These are phyloP conservation scores for Thoreauomyces humboldtii DNA, from an alignment of 192 early-diverging fungal species.

Conservation along the genomic window DNA sequence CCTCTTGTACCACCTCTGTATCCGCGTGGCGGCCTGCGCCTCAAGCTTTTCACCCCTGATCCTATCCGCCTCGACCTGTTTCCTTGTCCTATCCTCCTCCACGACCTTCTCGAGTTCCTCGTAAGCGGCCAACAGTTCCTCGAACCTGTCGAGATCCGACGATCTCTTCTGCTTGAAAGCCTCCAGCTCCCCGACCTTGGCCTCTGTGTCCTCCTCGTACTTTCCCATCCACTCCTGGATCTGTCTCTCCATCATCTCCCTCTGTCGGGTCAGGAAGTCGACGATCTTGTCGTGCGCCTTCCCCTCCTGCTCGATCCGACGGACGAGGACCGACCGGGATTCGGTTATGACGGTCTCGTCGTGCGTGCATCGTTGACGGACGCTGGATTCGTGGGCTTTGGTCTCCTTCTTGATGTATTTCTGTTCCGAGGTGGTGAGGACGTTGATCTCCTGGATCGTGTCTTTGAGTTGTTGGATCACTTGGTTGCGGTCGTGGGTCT, in stretches of 20 bases:
- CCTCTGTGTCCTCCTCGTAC: slow-evolving; percentile 65
- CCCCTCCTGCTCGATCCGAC: slow-evolving; percentile 46
- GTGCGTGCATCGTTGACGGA: slow-evolving; percentile 41
- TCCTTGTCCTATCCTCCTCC: slow-evolving; percentile 44
- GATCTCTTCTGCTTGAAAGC: slow-evolving; percentile 47
- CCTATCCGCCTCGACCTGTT: slow-evolving; percentile 47
- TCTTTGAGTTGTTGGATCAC: slow-evolving; percentile 66
- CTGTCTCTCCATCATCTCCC: slow-evolving; percentile 46
- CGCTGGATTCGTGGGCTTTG: slow-evolving; percentile 59
- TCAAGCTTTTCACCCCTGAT: slow-evolving; percentile 26
- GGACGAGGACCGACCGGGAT: slow-evolving; percentile 36
- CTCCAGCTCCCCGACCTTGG: slow-evolving; percentile 51
- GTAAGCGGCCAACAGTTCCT: slow-evolving; percentile 53
- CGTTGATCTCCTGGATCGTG: slow-evolving; percentile 65
- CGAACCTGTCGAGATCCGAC: slow-evolving; percentile 55
- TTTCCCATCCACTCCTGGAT: slow-evolving; percentile 63
- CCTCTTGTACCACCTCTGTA: slow-evolving; percentile 50
- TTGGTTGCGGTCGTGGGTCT: slow-evolving; percentile 54
- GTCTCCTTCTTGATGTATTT: slow-evolving; percentile 66
- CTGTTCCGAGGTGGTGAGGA: slow-evolving; percentile 56
- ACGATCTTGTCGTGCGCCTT: slow-evolving; percentile 53
- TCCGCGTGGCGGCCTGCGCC: slow-evolving; percentile 30
- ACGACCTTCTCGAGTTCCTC: slow-evolving; percentile 56
- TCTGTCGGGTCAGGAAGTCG: slow-evolving; percentile 49
- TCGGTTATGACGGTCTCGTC: slow-evolving; percentile 36